Base-by-base conservation (phyloP, 202 grass and related monocot species). In the Schoenoplectus tabernaemontani region DNA sequence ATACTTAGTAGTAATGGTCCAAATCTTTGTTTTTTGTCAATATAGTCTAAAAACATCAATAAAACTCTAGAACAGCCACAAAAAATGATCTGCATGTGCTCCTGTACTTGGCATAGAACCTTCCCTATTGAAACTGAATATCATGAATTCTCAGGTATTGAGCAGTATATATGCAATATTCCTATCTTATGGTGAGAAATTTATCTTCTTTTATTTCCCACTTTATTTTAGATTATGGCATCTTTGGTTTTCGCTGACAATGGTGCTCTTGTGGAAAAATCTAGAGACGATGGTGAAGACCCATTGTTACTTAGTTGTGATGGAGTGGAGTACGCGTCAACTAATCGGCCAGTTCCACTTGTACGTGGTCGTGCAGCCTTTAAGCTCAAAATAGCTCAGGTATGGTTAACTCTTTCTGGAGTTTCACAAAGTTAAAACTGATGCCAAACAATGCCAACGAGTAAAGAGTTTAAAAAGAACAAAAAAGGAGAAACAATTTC, bases 371-470 rank as follows among this genome's bases (percentile, higher is more conserved):
- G 78, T 65, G 91, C 91, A 47, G 44, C 89, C n/a, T 94, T 94
- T 78, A 98, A 98, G 76, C 95, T 94, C 58, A 98, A 98, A 83
- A 90, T 98, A 77, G 93, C 91, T 78, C 91, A 98, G 87, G 95
- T 94, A 72, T n/a, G 26, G 12, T 62, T 63, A 48, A 26, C 16
- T 9, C 1, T 51, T 72, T 72, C 17, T 24, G 11, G 65, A n/a
- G 19, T 47, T 72, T 48, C 42, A 51, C 22, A 73, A 73, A 71
- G 22, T 71, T 71, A 47, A 9, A 48, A 50, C 13, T 73, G 26
- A 73, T 73, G 24, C 23, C 37, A 69, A 69, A 46, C 65, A 69
- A 69, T 69, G 2, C 39, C 17, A 50, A n/a, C n/a, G 11, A 26
- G 44, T 2, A 50, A 26, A 32, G 11, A 67, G 13, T 67, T 23